phyloP scores from a whole-genome alignment of 169 alveolate genomes.

The Sarcocystis neurona region DNA sequence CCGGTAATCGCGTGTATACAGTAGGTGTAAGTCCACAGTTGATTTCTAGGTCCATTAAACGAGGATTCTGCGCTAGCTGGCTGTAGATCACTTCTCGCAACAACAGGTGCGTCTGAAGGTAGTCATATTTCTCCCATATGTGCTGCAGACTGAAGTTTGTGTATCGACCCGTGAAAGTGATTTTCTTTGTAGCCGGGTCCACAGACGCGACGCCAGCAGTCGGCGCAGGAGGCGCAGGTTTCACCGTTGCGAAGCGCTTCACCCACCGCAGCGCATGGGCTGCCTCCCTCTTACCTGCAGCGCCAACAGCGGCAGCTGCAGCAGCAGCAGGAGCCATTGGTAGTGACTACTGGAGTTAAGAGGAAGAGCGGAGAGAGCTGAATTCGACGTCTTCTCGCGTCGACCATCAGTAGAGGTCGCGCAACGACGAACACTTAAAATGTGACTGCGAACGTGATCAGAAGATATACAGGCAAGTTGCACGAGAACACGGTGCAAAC shows the following conservation, averaged over 20 bases:
- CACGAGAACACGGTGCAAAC: no score
- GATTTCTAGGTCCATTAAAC: constrained; percentile 50
- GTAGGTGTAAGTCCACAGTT: constrained; percentile 28
- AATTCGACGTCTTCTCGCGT: no score
- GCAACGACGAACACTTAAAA: no score
- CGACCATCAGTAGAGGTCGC: no score
- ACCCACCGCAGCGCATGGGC: constrained; percentile 47
- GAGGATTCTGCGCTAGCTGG: constrained; percentile 53
- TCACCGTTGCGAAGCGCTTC: constrained; percentile 32
- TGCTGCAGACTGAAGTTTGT: constrained; percentile 64
- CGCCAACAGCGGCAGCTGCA: constrained; percentile 31
- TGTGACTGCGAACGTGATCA: no score
- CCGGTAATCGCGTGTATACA: background rate
- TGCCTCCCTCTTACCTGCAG: constrained; percentile 3
- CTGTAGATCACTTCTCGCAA: constrained; percentile 34
- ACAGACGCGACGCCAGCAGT: constrained; percentile 24
- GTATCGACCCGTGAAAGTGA: constrained; percentile 42
- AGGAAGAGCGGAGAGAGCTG: no score
- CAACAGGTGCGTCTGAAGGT: constrained; percentile 59
- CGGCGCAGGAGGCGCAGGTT: constrained; percentile 26
- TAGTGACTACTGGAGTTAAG: no score
- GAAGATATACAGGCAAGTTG: no score
- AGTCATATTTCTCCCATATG: constrained; percentile 59
- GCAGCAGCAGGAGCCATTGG: constrained; percentile 18
- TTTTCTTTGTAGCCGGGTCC: constrained; percentile 10